Evolutionary conservation across 768 basidiomycete species (phyloP), one percentile per base, ranked within the genome.

Genomic region (Boletus reticulatus): DNA sequence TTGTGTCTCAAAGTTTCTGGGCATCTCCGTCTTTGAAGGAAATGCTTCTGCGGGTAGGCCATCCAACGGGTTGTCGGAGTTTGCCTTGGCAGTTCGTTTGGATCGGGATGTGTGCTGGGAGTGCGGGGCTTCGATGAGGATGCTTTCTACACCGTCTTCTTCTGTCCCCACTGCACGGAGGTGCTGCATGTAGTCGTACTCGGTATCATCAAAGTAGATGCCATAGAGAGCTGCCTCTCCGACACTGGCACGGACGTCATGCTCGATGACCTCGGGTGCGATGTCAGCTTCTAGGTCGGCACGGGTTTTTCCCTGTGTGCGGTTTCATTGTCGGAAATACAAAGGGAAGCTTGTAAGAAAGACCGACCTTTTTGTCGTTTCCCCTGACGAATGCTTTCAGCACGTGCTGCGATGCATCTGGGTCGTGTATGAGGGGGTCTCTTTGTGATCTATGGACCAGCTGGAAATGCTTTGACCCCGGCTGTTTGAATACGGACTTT

Each of bases 101-200:
- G 66, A 49, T 49, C 67, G 58, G 22, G 63, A 52, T 49, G 75
- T 75, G 54, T 57, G 63, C 59, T 76, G 76, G 5, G 75, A 68
- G 16, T 73, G 64, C 3, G 87, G 84, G n/a, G 89, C 89, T 61
- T 93, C 90, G 48, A 97, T 76, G 55, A 95, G 78, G 49, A 92
- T 74, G 55, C 85, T 88, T 38, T 94, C 92, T 9, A 89, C 84
- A 12, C 90, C 89, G 43, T 87, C 90, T 67, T 92, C 90, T 54
- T 87, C 81, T 13, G 82, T 65, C 4, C 92, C 92, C 48, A 92
- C 84, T 3, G 82, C 63, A 13, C 92, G 87, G 43, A 99, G 82
- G 73, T 99, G 97, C 70, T 95, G 89, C 91, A 98, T 94, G 76
- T 99, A 99, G 73, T 99, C 92, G 76, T 99, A 99, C 56, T 94